Evolutionary conservation across 352 stramenopile species (phyloP).

Genomic region (Blastocystis sp.): DNA sequence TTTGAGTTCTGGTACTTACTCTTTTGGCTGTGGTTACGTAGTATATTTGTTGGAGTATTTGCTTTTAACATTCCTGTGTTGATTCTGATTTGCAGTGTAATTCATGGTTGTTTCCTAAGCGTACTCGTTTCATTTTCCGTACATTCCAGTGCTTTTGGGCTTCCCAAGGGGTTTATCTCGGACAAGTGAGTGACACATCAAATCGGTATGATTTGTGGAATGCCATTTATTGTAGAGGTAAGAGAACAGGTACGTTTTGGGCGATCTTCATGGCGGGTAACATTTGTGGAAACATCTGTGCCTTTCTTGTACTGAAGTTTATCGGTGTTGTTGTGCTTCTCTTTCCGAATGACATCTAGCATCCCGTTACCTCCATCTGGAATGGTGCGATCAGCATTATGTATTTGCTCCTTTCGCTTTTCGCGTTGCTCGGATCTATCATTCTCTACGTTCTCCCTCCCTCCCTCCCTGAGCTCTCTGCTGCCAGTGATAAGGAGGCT

Average conservation of each 20-base stretch:
- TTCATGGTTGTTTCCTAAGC: not conserved
- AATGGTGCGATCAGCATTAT: conserved; percentile 19
- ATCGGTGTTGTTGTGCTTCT: not conserved
- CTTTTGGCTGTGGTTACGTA: not conserved
- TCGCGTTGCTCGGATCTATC: not conserved
- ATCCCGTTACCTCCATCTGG: not conserved
- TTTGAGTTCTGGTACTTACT: conserved; percentile 35
- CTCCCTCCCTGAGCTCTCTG: not conserved
- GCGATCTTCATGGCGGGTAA: conserved; percentile 53
- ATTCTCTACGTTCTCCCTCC: conserved; percentile 5
- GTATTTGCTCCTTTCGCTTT: not conserved
- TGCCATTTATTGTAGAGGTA: not conserved
- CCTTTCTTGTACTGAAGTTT: conserved; percentile 33
- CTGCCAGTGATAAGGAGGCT: not conserved
- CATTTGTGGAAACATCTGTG: conserved; percentile 44
- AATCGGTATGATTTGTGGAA: not conserved
- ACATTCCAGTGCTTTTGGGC: conserved; percentile 17
- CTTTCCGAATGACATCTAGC: not conserved
- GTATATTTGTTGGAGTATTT: conserved; percentile 45
- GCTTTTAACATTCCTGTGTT: conserved; percentile 26
- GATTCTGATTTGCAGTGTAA: conserved; percentile 16
- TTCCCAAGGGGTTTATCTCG: conserved; percentile 44
- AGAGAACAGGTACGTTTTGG: conserved; percentile 23
- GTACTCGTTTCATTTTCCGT: not conserved
- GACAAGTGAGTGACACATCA: conserved; percentile 12